Base-by-base conservation (phyloP, 345 rosid genomes). In the Acer saccharum region DNA sequence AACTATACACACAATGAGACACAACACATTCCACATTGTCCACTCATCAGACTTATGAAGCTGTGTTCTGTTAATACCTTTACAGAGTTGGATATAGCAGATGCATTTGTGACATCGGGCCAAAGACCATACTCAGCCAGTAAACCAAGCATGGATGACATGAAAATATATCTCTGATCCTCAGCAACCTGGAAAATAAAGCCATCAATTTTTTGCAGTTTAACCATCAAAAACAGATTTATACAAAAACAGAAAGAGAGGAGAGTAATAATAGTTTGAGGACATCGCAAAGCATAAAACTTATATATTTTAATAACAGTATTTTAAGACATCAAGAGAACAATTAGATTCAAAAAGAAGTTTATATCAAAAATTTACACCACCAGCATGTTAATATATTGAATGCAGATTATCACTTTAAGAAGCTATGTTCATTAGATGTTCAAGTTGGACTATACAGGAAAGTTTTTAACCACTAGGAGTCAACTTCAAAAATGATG, bases 61-160 rank as follows among this genome's bases (percentile, higher is more conserved):
- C 52, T 7, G 7, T 25, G 14, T 5, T 65, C 44, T 63, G 76
- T 57, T 65, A 64, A 71, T 91, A 95, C 99, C 99, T 91, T 91
- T 43, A 95, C 82, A 76, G 84, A 87, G 57, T 79, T 82, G 41
- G 94, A 88, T 79, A 95, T 80, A 66, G 88, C 82, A 48, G 97
- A 75, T 14, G 98, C 97, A 86, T 88, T 93, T 35, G 89, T 85
- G 80, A 83, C 92, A 62, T 74, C 90, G 27, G 99, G 98, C 88
- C 82, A 86, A 73, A 88, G 79, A 46, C 92, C 92, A 86, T 91
- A 87, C 81, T 92, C 97, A 57, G 93, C 91, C 88, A 95, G 82
- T 78, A 95, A 86, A 52, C 95, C 95, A 68, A 95, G 94, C 90
- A 94, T 85, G 69, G 98, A 93, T 76, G 98, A 91, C 88, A 84